Percentiles rank a stretch among this genome's conserved stretches.
Evolutionary conservation across 75 land plant species (phyloP).

Genomic region (Selaginella moellendorffii): DNA sequence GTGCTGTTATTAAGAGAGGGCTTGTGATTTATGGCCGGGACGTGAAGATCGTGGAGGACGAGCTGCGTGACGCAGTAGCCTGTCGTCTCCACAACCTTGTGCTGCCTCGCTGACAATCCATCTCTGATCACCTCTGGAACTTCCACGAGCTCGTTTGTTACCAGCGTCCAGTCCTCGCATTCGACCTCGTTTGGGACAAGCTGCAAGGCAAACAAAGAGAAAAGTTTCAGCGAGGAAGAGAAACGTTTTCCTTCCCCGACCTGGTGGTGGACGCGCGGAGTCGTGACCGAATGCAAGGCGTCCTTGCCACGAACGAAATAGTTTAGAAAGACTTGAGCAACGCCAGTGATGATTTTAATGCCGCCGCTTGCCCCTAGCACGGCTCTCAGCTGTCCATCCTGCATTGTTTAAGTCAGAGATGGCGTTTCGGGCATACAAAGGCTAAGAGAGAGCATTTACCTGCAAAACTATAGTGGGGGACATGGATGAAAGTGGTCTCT

Average conservation of each 20-base stretch:
- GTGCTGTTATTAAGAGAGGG: constrained; percentile 4
- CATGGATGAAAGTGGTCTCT: constrained; percentile 90
- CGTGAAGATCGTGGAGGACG: constrained; percentile 43
- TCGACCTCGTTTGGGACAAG: constrained; percentile 53
- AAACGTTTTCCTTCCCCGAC: constrained; percentile 19
- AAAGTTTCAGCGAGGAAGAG: background rate
- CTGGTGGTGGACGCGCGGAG: constrained; percentile 72
- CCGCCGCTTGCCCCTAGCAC: constrained; percentile 90
- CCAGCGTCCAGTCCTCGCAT: constrained; percentile 70
- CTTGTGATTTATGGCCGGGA: constrained; percentile 3
- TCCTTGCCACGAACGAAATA: constrained; percentile 46
- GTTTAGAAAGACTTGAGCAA: constrained; percentile 68
- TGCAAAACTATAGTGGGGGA: constrained; percentile 65
- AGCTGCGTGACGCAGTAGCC: constrained; percentile 53
- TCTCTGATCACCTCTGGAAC: constrained; percentile 21
- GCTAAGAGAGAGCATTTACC: constrained; percentile 21
- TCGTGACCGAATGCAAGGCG: constrained; percentile 42
- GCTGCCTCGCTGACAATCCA: constrained; percentile 50
- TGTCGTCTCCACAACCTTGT: constrained; percentile 21
- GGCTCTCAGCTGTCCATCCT: constrained; percentile 56
- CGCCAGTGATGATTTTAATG: constrained; percentile 51
- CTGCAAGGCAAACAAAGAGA: constrained; percentile 30
- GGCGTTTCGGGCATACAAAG: no score
- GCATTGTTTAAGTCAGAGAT: no score
- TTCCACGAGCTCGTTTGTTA: constrained; percentile 58